A percentile compares a stretch with the other conserved stretches of the same genome.
These are phyloP conservation scores for Sporothrix dimorphospora DNA, from an alignment of 2,329 filamentous ascomycete species.

Conservation along the genomic window DNA sequence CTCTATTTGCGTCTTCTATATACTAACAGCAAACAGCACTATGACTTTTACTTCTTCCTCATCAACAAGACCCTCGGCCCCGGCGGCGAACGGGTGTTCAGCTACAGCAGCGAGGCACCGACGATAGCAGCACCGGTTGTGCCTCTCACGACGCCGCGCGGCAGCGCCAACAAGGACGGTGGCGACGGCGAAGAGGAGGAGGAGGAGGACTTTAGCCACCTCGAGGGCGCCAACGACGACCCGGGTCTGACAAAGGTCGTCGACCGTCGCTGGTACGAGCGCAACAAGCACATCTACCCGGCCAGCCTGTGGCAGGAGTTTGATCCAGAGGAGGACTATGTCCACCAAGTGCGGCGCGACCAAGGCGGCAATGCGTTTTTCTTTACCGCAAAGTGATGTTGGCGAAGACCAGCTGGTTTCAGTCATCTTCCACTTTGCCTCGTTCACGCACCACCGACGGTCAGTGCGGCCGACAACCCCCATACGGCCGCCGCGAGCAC, in stretches of 20 bases:
- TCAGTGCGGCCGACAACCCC: slow-evolving; percentile 40
- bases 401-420: not conserved
- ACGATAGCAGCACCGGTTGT: slow-evolving; percentile 21
- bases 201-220: slow-evolving; percentile 51
- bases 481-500: slow-evolving; percentile 47
- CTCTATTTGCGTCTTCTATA: not conserved
- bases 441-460: not conserved
- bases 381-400: slow-evolving; percentile 57
- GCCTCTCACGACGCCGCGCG: slow-evolving; percentile 25
- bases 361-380: slow-evolving; percentile 92
- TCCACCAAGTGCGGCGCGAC: slow-evolving; percentile 76
- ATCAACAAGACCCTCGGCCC: slow-evolving; percentile 81
- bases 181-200: not conserved
- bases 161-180: slow-evolving; percentile 30
- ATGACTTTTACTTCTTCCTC: slow-evolving; percentile 96
- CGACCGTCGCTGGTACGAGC: slow-evolving; percentile 94
- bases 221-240: slow-evolving; percentile 79
- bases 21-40: slow-evolving; percentile 68
- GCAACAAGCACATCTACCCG: slow-evolving; percentile 97
- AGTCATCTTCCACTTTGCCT: not conserved
- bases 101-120: slow-evolving; percentile 64
- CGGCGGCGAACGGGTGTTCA: slow-evolving; percentile 73
- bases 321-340: slow-evolving; percentile 85
- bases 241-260: slow-evolving; percentile 88
- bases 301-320: slow-evolving; percentile 96